A percentile compares a stretch with the other conserved stretches of the same genome.
phyloP scores from a whole-genome alignment of 1,284 basidiomycete genomes.

The Wolfiporia cocos region DNA sequence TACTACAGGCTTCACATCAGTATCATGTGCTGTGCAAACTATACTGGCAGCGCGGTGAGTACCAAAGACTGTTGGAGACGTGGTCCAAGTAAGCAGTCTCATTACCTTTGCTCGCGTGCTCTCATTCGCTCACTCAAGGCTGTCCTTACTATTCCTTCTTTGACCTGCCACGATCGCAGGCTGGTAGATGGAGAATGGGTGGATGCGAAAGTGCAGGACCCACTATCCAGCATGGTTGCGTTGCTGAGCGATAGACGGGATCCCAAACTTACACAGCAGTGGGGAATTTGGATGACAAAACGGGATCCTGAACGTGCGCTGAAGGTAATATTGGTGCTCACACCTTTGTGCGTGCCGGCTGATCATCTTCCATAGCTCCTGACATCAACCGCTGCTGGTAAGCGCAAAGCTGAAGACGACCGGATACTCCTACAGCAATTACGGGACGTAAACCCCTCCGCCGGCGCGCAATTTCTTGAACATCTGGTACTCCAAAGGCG shows the following conservation, averaged over 20 bases:
- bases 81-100: slow-evolving; percentile 59
- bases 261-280: slow-evolving; percentile 57
- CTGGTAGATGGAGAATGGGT: slow-evolving; percentile 65
- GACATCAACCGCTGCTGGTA: slow-evolving; percentile 42
- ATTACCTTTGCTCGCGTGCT: neutral
- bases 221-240: slow-evolving; percentile 61
- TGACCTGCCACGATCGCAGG: too few relatives aligned
- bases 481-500: slow-evolving; percentile 70
- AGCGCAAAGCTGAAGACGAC: slow-evolving; percentile 55
- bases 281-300: slow-evolving; percentile 78
- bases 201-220: slow-evolving; percentile 64
- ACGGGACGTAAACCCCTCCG: slow-evolving; percentile 45
- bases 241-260: slow-evolving; percentile 60
- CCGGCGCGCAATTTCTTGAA: slow-evolving; percentile 72
- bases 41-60: slow-evolving; percentile 52
- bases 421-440: slow-evolving; percentile 48
- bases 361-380: slow-evolving; percentile 40
- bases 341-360: neutral
- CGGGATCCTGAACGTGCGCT: slow-evolving; percentile 67
- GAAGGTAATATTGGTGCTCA: slow-evolving; percentile 40
- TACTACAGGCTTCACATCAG: slow-evolving; percentile 45
- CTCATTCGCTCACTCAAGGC: slow-evolving; percentile 2
- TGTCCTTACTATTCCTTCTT: neutral
- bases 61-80: slow-evolving; percentile 56
- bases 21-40: slow-evolving; percentile 64